Evolutionary conservation across 1,284 basidiomycete species (phyloP).

Genomic region (Fomes fomentarius): DNA sequence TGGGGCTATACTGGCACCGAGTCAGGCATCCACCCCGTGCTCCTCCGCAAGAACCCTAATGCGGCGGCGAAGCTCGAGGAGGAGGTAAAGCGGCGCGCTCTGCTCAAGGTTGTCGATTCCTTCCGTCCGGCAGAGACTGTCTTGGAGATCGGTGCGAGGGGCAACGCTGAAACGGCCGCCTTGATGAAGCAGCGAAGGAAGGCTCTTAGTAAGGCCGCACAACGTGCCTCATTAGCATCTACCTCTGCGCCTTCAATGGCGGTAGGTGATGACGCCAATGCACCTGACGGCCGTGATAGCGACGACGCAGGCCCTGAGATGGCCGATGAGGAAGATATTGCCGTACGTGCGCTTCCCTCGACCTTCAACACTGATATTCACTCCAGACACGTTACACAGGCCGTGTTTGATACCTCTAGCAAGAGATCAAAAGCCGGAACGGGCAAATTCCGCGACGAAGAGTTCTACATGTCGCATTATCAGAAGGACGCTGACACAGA

Average conservation of each 20-base stretch:
- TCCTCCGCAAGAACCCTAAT: slow-evolving; percentile 41
- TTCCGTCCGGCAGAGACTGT: slow-evolving; percentile 93
- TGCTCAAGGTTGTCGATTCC: slow-evolving; percentile 79
- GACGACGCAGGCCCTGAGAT: slow-evolving; percentile 54
- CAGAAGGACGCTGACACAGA: slow-evolving; percentile 87
- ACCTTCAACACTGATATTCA: neutral
- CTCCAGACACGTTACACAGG: slow-evolving; percentile 44
- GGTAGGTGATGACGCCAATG: slow-evolving; percentile 42
- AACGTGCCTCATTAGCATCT: slow-evolving; percentile 45
- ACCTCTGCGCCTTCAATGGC: slow-evolving; percentile 35
- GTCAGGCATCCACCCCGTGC: slow-evolving; percentile 74
- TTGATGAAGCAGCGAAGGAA: slow-evolving; percentile 92
- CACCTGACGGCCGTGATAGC: slow-evolving; percentile 37
- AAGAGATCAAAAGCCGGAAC: slow-evolving; percentile 49
- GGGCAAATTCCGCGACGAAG: slow-evolving; percentile 72
- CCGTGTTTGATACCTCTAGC: slow-evolving; percentile 69
- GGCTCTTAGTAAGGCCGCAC: slow-evolving; percentile 68
- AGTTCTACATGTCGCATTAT: slow-evolving; percentile 92
- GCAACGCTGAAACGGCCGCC: slow-evolving; percentile 60
- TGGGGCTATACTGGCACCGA: slow-evolving; percentile 71
- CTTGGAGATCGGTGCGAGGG: slow-evolving; percentile 86
- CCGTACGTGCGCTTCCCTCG: slow-evolving; percentile 45
- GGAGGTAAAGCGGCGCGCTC: slow-evolving; percentile 63
- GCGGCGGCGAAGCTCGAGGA: slow-evolving; percentile 31
- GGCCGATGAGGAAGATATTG: slow-evolving; percentile 79